phyloP scores from a whole-genome alignment of 2,329 filamentous ascomycete species.

The Calonectria multiphialidica region DNA sequence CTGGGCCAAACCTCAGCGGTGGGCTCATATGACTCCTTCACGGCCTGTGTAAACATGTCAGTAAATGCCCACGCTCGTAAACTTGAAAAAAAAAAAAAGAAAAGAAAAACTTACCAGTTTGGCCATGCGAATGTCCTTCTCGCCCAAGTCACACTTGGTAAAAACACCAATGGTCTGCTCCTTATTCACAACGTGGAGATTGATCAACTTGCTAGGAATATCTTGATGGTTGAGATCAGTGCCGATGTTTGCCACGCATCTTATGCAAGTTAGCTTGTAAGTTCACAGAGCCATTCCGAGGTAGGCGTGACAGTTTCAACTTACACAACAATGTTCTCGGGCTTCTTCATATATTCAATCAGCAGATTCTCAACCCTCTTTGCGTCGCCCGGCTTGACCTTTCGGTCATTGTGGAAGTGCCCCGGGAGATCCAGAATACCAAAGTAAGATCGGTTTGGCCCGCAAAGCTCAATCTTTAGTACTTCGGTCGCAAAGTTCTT shows the following conservation, averaged over 20 bases:
- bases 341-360: constrained; percentile 49
- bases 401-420: constrained; percentile 39
- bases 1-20: constrained; percentile 17
- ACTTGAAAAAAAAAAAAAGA: not conserved
- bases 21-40: not conserved
- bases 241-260: constrained; percentile 49
- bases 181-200: constrained; percentile 39
- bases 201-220: constrained; percentile 43
- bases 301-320: constrained; percentile 10
- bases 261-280: constrained; percentile 20
- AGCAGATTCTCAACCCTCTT: constrained; percentile 47
- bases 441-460: constrained; percentile 51
- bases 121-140: constrained; percentile 23
- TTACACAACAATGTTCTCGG: constrained; percentile 54
- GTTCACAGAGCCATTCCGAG: not conserved
- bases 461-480: constrained; percentile 52
- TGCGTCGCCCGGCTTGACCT: constrained; percentile 46
- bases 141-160: constrained; percentile 51
- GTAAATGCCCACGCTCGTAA: not conserved
- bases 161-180: constrained; percentile 51
- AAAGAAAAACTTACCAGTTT: not conserved
- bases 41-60: constrained; percentile 26
- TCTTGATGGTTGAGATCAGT: constrained; percentile 47
- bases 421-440: constrained; percentile 54
- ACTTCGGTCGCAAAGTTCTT: constrained; percentile 54